These are phyloP conservation scores for Epithemia pelagica DNA, from an alignment of 108 stramenopile species.

Conservation along the genomic window DNA sequence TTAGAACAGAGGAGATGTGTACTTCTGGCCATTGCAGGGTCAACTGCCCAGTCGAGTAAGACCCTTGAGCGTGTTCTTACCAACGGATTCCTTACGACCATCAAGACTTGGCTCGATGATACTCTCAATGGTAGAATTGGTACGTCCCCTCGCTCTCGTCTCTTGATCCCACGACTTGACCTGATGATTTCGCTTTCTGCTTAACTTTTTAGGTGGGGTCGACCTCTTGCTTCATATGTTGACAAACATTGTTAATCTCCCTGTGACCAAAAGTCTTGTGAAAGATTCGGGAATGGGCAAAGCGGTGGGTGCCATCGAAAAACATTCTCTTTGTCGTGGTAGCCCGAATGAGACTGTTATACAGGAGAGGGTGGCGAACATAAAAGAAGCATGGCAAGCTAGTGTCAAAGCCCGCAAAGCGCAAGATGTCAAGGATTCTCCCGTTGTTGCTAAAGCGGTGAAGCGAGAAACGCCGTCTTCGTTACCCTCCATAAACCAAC, in stretches of 20 bases:
- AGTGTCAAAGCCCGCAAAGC: conserved; percentile 67
- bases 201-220: conserved; percentile 39
- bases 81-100: conserved; percentile 47
- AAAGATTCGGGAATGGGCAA: conserved; percentile 73
- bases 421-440: conserved; percentile 4
- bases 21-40: conserved; percentile 48
- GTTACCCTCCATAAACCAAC: background rate
- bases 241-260: conserved; percentile 54
- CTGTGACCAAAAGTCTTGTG: conserved; percentile 75
- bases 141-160: conserved; percentile 21
- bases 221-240: conserved; percentile 77
- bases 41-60: conserved; percentile 37
- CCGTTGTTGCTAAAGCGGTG: background rate
- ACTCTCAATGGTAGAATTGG: conserved; percentile 55
- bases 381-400: conserved; percentile 72
- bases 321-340: conserved; percentile 63
- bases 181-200: background rate
- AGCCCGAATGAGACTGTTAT: conserved; percentile 67
- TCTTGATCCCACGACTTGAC: background rate
- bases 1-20: conserved; percentile 55
- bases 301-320: conserved; percentile 65
- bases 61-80: conserved; percentile 40
- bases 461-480: background rate
- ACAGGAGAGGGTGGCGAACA: conserved; percentile 43
- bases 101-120: conserved; percentile 78